Conservation (phyloP, 805 yeast species). For the Torulaspora indica region DNA sequence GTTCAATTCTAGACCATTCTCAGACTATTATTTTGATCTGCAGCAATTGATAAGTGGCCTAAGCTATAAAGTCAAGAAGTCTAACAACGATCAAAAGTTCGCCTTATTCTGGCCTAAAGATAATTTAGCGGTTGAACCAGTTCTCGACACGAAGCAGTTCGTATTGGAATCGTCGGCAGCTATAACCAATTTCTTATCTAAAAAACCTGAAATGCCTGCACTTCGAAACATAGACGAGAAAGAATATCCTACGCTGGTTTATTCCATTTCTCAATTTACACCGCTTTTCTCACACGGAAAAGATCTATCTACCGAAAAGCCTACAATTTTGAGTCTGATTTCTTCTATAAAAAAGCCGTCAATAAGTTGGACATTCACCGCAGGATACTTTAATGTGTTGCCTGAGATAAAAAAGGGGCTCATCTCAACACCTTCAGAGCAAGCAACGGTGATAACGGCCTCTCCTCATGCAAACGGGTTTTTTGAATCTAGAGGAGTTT, state of each 20-base stretch:
- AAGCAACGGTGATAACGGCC: slow-evolving; percentile 69
- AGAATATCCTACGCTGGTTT: slow-evolving; percentile 58
- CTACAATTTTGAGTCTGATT: slow-evolving; percentile 57
- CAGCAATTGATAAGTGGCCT: slow-evolving; percentile 63
- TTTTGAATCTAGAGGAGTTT: slow-evolving; percentile 75
- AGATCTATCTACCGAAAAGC: slow-evolving; percentile 77
- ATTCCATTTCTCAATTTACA: slow-evolving; percentile 87
- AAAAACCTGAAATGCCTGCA: background rate
- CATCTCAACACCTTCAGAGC: slow-evolving; percentile 47
- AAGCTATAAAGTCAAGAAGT: slow-evolving; percentile 59
- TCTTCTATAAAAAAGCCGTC: slow-evolving; percentile 49
- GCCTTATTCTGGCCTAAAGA: slow-evolving; percentile 67
- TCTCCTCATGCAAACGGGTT: slow-evolving; percentile 93
- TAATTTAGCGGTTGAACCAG: slow-evolving; percentile 66
- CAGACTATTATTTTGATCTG: slow-evolving; percentile 71
- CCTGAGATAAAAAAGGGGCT: slow-evolving; percentile 62
- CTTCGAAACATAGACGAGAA: slow-evolving; percentile 5
- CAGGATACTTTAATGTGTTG: slow-evolving; percentile 92
- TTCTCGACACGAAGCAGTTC: slow-evolving; percentile 47
- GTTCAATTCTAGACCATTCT: slow-evolving; percentile 51
- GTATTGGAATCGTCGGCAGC: slow-evolving; percentile 51
- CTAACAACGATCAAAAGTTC: slow-evolving; percentile 46
- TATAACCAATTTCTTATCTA: slow-evolving; percentile 54
- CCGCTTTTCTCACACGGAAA: slow-evolving; percentile 55
- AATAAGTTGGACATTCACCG: slow-evolving; percentile 81